Percentiles rank a stretch among this genome's conserved stretches.
Conservation (phyloP, 2,329 filamentous ascomycete species). For the Pseudopithomyces chartarum region DNA sequence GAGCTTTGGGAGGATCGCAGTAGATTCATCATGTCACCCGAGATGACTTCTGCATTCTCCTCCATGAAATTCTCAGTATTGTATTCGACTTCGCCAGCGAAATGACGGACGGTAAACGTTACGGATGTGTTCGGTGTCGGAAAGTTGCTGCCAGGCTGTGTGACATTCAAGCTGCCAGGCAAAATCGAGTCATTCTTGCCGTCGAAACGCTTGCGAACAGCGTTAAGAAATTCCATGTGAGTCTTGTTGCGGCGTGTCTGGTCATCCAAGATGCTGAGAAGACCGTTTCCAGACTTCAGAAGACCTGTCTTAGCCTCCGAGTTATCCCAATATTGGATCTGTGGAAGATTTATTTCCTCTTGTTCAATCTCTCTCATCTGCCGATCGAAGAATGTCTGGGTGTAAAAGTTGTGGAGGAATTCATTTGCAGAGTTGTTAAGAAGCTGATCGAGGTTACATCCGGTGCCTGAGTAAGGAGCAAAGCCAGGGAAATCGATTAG, state of each 20-base stretch:
- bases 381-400: constrained; percentile 95
- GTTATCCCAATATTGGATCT: constrained; percentile 98
- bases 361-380: constrained; percentile 92
- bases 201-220: constrained; percentile 88
- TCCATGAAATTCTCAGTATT: constrained; percentile 84
- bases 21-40: constrained; percentile 92
- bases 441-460: constrained; percentile 86
- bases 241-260: constrained; percentile 88
- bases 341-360: constrained; percentile 87
- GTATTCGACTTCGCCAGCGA: constrained; percentile 96
- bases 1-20: constrained; percentile 86
- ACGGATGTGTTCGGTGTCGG: constrained; percentile 79
- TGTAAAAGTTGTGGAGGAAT: constrained; percentile 86
- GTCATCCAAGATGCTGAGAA: constrained; percentile 93
- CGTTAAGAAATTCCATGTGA: constrained; percentile 89
- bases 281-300: constrained; percentile 87
- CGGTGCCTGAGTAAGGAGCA: constrained; percentile 79
- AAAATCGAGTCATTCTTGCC: constrained; percentile 90
- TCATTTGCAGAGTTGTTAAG: constrained; percentile 94
- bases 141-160: constrained; percentile 88
- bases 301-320: constrained; percentile 91
- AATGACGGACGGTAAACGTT: constrained; percentile 90
- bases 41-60: constrained; percentile 95
- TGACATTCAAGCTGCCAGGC: constrained; percentile 74
- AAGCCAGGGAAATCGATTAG: constrained; percentile 98